Base-by-base conservation (phyloP, 108 stramenopile genomes). In the Stephanodiscus minutulus region DNA sequence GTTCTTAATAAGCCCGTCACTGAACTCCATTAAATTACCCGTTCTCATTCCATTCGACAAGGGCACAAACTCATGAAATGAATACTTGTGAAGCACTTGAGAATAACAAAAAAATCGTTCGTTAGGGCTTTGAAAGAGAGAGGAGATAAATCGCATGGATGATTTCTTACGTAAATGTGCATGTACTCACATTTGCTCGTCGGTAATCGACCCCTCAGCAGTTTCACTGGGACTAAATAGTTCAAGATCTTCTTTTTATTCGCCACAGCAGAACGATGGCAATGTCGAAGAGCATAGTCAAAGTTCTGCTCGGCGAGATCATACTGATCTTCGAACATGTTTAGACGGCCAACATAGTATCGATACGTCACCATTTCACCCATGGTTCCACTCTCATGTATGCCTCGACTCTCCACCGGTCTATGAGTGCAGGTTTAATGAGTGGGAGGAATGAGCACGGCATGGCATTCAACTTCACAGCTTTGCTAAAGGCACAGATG, bases 301-400 rank as follows among this genome's bases (percentile, higher is more conserved):
- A 98, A 82, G 78, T 91, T 88, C 56, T 82, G 66, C 66, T 96
- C 93, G 22, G 98, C 98, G 50, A 85, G 61, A 5, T 81, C 89
- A 67, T 96, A 94, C 65, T 95, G 85, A 83, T 98, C 98, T 81
- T 97, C 96, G 73, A 96, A 97, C 83, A 97, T 95, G 56, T 90
- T 90, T 27, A 98, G 82, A 33, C 97, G 81, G 9, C 93, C 93
- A 52, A 90, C 86, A 69, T 94, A 98, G 67, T 93, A 98, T 58
- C 89, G 66, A 68, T 97, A 98, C 22, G 94, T 95, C 11, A 97
- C 96, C 89, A 93, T 86, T 61, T 97, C 91, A 7, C 86, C 91
- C 85, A 89, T 89, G 25, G 73, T 82, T 41, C 91, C 93, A 27
- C 54, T 80, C 65, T 87, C 83, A 55, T 90, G 84, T 46, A 94